phyloP scores from a whole-genome alignment of 2,329 filamentous ascomycete species.

The Colletotrichum lindemuthianum region DNA sequence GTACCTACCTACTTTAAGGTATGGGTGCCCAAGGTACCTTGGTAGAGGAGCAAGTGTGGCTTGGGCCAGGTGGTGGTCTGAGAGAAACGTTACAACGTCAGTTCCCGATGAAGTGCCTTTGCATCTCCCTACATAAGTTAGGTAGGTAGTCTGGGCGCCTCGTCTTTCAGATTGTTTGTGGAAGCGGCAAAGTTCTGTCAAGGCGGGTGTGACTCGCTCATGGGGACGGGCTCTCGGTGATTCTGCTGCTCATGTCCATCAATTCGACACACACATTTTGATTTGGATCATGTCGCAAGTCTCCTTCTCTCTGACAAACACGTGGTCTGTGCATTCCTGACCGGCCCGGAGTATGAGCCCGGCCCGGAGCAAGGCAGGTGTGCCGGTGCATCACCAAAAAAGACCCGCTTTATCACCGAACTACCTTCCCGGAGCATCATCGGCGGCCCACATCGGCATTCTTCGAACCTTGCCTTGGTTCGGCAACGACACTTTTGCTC shows the following conservation, averaged over 20 bases:
- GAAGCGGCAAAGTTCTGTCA: no score
- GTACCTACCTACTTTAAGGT: no score
- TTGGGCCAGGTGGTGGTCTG: not conserved
- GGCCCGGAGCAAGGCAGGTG: not conserved
- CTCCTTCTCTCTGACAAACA: slow-evolving; percentile 24
- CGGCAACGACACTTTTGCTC: not conserved
- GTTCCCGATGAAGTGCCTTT: not conserved
- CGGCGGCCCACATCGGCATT: slow-evolving; percentile 24
- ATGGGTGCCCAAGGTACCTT: not conserved
- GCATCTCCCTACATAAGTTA: not conserved
- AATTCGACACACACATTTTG: not conserved
- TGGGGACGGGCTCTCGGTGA: no score
- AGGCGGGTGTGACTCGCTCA: no score
- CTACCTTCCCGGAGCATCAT: not conserved
- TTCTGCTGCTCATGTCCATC: not conserved
- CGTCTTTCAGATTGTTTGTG: no score
- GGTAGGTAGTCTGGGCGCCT: not conserved
- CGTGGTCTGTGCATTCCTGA: slow-evolving; percentile 28
- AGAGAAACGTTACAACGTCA: slow-evolving; percentile 23
- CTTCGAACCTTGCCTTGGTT: slow-evolving; percentile 11
- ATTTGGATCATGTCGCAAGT: not conserved
- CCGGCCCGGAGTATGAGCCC: slow-evolving; percentile 24
- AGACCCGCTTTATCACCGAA: slow-evolving; percentile 12
- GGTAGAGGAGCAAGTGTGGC: slow-evolving; percentile 3
- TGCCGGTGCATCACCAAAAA: not conserved